Evolutionary conservation across 139 green algal genomes (phyloP).

Genomic region (Trebouxia sp.): DNA sequence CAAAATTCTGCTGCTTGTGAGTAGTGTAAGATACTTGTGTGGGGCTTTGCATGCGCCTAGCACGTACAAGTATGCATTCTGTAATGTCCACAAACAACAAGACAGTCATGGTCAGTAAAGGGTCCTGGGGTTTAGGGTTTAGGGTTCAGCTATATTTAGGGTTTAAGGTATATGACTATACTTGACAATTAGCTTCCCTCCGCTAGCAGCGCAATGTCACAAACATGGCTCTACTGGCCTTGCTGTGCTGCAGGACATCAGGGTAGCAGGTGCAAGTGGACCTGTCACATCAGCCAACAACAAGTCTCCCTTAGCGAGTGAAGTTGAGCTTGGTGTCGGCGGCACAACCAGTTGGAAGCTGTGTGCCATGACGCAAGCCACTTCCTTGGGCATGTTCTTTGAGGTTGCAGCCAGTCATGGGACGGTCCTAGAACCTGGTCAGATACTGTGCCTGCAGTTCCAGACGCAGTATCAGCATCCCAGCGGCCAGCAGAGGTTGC

Average conservation of each 20-base stretch:
- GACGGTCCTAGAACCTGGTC: not conserved
- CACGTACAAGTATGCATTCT: not conserved
- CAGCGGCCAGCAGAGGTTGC: constrained; percentile 43
- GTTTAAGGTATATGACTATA: too few species aligned
- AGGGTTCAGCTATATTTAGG: too few species aligned
- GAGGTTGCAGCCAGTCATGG: constrained; percentile 28
- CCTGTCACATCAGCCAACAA: constrained; percentile 26
- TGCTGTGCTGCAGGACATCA: constrained; percentile 23
- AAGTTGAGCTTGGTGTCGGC: constrained; percentile 48
- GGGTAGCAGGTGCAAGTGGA: constrained; percentile 34
- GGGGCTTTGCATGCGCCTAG: too few species aligned
- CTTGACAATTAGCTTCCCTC: too few species aligned
- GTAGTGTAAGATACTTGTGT: too few species aligned
- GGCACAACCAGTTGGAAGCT: constrained; percentile 59
- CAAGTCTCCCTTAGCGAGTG: constrained; percentile 18
- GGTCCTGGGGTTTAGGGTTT: too few species aligned
- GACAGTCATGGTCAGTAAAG: too few species aligned
- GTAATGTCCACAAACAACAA: too few species aligned
- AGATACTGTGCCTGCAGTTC: constrained; percentile 36
- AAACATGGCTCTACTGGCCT: not conserved
- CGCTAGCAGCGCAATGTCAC: too few species aligned
- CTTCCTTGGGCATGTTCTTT: constrained; percentile 36
- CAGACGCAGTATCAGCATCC: constrained; percentile 38
- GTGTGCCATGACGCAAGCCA: constrained; percentile 36
- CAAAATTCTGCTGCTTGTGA: too few species aligned